Conservation (phyloP, 257 asterid genomes). For the Capsicum pubescens region DNA sequence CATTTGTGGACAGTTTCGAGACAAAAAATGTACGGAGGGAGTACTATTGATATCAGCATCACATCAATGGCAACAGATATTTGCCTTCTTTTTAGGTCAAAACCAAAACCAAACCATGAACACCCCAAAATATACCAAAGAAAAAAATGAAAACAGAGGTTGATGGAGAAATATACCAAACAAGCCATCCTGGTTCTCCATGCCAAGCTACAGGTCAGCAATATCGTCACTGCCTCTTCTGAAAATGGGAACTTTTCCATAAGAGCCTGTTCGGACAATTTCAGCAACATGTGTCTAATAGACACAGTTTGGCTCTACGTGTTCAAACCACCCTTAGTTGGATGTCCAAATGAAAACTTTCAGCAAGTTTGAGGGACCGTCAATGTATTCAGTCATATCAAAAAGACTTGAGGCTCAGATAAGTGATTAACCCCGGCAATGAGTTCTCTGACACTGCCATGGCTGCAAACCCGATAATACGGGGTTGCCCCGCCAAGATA, state of each 20-base stretch:
- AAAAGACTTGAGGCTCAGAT: conserved; percentile 19
- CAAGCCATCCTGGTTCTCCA: background rate
- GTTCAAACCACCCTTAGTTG: background rate
- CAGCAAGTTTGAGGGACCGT: background rate
- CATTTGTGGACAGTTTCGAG: background rate
- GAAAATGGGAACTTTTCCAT: conserved; percentile 17
- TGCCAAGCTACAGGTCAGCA: background rate
- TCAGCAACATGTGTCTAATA: background rate
- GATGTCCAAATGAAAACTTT: background rate
- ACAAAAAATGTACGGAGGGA: background rate
- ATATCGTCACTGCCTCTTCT: background rate
- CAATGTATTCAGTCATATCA: conserved; percentile 17
- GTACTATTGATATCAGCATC: background rate
- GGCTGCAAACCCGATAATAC: background rate
- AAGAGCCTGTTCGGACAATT: conserved; percentile 31
- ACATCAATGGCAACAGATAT: background rate
- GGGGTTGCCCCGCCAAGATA: background rate
- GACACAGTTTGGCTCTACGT: background rate
- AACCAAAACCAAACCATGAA: background rate
- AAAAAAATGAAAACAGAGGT: background rate
- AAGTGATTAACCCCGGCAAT: conserved; percentile 22
- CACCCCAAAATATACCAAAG: background rate
- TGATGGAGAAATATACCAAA: background rate
- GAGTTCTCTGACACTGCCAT: background rate
- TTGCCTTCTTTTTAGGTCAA: background rate